Evolutionary conservation across 352 stramenopile species (phyloP), one percentile per base, ranked within the genome.

Genomic region (Phytophthora pisi): DNA sequence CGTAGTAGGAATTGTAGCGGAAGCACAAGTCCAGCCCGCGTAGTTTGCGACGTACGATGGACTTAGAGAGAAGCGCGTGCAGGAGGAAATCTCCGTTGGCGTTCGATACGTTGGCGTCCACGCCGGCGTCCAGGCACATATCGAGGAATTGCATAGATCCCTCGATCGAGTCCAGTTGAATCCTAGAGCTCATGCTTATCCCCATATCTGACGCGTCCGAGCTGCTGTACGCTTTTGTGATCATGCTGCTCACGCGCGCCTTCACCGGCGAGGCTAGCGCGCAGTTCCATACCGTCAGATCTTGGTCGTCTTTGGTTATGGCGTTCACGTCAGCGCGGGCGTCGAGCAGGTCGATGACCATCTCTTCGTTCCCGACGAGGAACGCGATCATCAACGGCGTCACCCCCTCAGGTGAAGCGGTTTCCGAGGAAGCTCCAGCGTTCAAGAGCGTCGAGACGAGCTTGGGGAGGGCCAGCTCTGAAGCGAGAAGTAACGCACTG

Each of bases 101-200:
- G 28, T 86, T 86, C 6, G 83, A 92, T 24, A 91, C 66, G 28
- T 89, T 91, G 0, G 81, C 76, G 30, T 93, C 85, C 6, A 90
- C 56, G 3, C 71, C 60, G 2, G 52, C 51, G 2, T 65, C 64
- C 0, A 95, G 64, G 4, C 81, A 81, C 30, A 66, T 60, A 1
- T 75, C 23, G n/a, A 86, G 34, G 10, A 77, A 51, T 54, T 64
- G 57, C 5, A 84, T 75, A 15, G 57, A 71, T 9, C 75, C 74
- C 2, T 55, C 30, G 51, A 87, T 79, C 0, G 59, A 68, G 46
- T 90, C 79, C 8, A 89, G 61, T 54, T 73, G 23, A 11, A 70
- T 57, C 2, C 38, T 51, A 20, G 64, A 59, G 10, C n/a, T 57
- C 42, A 53, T 59, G 4, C 24, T 52, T 30, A 23, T 16, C 15